Percentiles rank a stretch among this genome's conserved stretches.
These are phyloP conservation scores for Rhizopogon sp. DNA, from an alignment of 768 basidiomycete species.

Conservation along the genomic window DNA sequence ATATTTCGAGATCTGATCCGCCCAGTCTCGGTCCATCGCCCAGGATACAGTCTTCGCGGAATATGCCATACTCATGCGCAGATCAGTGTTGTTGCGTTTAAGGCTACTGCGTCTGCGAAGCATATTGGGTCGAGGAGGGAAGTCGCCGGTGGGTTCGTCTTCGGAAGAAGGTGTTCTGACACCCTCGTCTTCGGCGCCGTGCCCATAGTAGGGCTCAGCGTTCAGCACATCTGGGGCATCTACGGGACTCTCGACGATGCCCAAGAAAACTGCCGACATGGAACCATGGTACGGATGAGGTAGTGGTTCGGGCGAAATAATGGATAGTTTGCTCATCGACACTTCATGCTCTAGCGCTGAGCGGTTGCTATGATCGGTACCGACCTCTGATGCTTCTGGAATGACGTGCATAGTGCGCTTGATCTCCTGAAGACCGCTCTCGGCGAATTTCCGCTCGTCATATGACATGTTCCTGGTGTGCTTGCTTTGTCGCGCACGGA, in stretches of 20 bases:
- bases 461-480: conserved; percentile 11
- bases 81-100: conserved; percentile 46
- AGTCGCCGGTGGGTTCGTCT: conserved; percentile 27
- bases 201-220: conserved; percentile 10
- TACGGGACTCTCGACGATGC: conserved; percentile 29
- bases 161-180: conserved; percentile 26
- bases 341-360: conserved; percentile 16
- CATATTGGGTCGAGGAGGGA: conserved; percentile 26
- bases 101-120: conserved; percentile 59
- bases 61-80: conserved; percentile 42
- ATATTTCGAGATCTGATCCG: conserved; percentile 49
- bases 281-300: conserved; percentile 42
- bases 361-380: conserved; percentile 9
- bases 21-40: conserved; percentile 65
- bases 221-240: conserved; percentile 9
- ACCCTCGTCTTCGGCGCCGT: conserved; percentile 14
- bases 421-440: conserved; percentile 14
- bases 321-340: conserved; percentile 20
- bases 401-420: conserved; percentile 25
- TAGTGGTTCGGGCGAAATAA: conserved; percentile 37
- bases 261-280: conserved; percentile 24
- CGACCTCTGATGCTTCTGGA: conserved; percentile 20
- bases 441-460: conserved; percentile 13
- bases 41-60: conserved; percentile 67
- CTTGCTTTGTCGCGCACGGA: conserved; percentile 8